Percentiles rank a stretch among this genome's conserved stretches.
These are phyloP conservation scores for Lachnellula cervina DNA, from an alignment of 2,329 filamentous ascomycete genomes.

Conservation along the genomic window DNA sequence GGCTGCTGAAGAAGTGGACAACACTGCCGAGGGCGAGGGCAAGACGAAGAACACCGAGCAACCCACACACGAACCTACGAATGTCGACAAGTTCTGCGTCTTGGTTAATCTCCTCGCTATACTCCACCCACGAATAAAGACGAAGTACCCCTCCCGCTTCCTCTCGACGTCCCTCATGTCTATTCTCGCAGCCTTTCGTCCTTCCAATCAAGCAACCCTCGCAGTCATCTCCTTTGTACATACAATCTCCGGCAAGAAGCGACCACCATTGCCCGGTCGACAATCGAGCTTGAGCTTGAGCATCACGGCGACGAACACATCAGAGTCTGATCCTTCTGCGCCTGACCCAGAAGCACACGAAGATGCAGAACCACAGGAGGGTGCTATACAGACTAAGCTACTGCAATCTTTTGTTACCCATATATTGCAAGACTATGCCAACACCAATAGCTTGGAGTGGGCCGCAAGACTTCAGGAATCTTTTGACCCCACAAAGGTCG, in stretches of 20 bases:
- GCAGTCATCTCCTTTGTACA: conserved; percentile 67
- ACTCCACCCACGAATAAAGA: conserved; percentile 69
- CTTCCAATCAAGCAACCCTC: conserved; percentile 61
- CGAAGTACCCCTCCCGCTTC: conserved; percentile 73
- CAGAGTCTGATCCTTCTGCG: conserved; percentile 39
- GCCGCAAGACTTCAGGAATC: conserved; percentile 63
- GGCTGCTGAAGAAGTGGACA: conserved; percentile 15
- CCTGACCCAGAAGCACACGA: conserved; percentile 55
- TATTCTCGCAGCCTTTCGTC: conserved; percentile 61
- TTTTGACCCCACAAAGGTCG: conserved; percentile 57
- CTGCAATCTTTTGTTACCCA: conserved; percentile 76
- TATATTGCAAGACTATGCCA: conserved; percentile 68
- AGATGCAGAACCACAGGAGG: conserved; percentile 52
- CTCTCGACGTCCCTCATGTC: conserved; percentile 71
- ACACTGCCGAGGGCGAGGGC: conserved; percentile 20
- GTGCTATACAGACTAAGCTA: conserved; percentile 56
- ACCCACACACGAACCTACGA: conserved; percentile 18
- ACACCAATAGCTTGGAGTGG: conserved; percentile 56
- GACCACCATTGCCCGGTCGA: conserved; percentile 57
- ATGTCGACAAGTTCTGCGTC: conserved; percentile 55
- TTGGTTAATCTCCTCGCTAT: conserved; percentile 68
- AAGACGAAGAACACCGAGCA: conserved; percentile 15
- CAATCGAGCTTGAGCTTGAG: conserved; percentile 53
- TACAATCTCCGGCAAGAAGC: conserved; percentile 60
- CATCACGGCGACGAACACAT: conserved; percentile 41